Evolutionary conservation across 768 basidiomycete genomes (phyloP).

Genomic region (Erythrobasidium yunnanense): DNA sequence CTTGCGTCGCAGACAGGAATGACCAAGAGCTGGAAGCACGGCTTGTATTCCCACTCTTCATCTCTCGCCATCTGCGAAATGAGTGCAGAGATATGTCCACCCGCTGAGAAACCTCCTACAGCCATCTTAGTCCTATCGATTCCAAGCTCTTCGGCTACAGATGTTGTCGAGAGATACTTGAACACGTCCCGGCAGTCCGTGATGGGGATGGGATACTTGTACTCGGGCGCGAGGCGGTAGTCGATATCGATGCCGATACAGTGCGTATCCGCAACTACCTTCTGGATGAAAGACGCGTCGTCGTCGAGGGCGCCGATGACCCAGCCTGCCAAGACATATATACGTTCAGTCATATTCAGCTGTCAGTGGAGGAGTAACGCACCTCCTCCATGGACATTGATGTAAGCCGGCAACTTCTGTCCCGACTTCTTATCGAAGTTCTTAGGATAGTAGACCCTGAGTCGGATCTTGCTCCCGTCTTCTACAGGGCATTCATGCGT

Average conservation of each 20-base stretch:
- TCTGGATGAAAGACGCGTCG: constrained; percentile 23
- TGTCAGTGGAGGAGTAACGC: too few relatives aligned
- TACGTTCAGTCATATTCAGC: not conserved
- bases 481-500: not conserved
- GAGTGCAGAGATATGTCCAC: constrained; percentile 26
- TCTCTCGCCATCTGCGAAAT: constrained; percentile 18
- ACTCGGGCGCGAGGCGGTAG: constrained; percentile 27
- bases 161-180: not conserved
- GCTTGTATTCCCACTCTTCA: not conserved
- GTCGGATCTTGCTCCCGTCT: constrained; percentile 9
- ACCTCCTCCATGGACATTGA: constrained; percentile 24
- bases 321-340: constrained; percentile 3
- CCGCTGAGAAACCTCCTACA: constrained; percentile 27
- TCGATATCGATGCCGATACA: constrained; percentile 20
- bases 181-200: constrained; percentile 26
- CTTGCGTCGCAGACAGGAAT: constrained; percentile 28
- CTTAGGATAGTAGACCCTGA: constrained; percentile 13
- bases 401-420: not conserved
- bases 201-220: constrained; percentile 23
- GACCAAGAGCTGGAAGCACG: constrained; percentile 22
- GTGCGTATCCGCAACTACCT: not conserved
- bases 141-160: not conserved
- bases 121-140: constrained; percentile 16
- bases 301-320: constrained; percentile 21
- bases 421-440: not conserved